Evolutionary conservation across 306 rosid genomes (phyloP), one percentile per base, ranked within the genome.

Genomic region (Notholithocarpus densiflorus): DNA sequence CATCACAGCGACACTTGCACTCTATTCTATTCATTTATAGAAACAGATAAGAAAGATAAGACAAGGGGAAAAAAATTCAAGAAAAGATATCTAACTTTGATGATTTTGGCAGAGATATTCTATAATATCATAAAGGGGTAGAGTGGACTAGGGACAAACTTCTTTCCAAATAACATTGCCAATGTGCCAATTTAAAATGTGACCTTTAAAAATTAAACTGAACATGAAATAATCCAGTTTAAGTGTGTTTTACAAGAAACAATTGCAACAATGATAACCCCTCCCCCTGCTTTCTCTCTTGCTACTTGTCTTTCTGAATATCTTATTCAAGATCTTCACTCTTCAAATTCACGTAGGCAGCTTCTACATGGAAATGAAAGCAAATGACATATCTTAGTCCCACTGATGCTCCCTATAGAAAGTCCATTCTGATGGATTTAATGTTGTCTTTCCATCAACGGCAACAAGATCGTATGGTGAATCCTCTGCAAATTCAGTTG

Each of bases 341-440:
- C 31, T 29, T 29, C 31, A 29, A 29, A 29, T 29, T 29, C 31
- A 29, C 9, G 10, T 20, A 55, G 51, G 56, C n/a, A 15, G 54
- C 64, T 71, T 75, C 56, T 71, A 43, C 31, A 53, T 57, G 56
- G 73, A 31, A 54, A 78, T 19, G 26, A 69, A 6, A 68, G 69
- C 24, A 48, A 60, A 32, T 55, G 72, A 77, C 31, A 29, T 77
- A 40, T 37, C 19, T 10, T 91, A 93, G 79, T 96, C 89, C 98
- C 97, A 93, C 52, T 84, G 88, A 81, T 75, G 56, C 74, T 93
- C 93, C 84, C 96, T 76, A 70, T 89, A 89, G 86, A 75, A 90
- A 43, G 95, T 86, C 99, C 98, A 96, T 81, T 90, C 88, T 6
- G 98, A 89, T 20, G 94, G 88, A 71, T 96, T 96, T 65, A 93